Base-by-base conservation (phyloP, 139 green algal genomes). In the Chlorella sp. region DNA sequence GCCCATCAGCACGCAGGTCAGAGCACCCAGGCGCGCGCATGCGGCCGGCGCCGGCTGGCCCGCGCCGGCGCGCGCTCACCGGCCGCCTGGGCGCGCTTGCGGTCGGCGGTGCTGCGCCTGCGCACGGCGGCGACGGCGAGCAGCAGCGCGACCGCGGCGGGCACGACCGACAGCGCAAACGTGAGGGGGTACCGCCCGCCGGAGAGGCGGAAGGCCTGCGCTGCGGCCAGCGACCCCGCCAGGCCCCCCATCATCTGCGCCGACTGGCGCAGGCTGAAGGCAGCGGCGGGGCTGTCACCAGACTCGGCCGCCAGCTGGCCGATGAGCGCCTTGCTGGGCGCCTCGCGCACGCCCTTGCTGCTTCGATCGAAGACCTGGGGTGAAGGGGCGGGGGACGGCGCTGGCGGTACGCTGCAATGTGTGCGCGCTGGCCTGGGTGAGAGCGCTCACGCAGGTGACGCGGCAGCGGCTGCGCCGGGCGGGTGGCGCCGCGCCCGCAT, bases 241-340 rank as follows among this genome's bases (percentile, higher is more conserved):
- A 95, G 80, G 43, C 90, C 91, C 43, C 92, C 92, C 59, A 87
- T 76, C 0, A 90, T 97, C 48, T 80, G 84, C 61, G 93, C 83
- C 3, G 88, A 86, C 73, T 95, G 91, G 59, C 91, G 77, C 78
- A 97, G 77, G 19, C 86, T 84, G 68, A 95, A 97, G 36, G 91
- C 91, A 2, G 83, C 87, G 59, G 92, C 87, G 4, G 91, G 73
- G 8, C 79, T 74, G 77, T 97, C 91, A 15, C 92, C 92, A 25
- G 82, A 89, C 67, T 88, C 79, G 0, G 74, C 66, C 0, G 91
- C 89, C 53, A 95, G 82, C 58, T 97, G 89, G 29, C 91, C 93
- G 83, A 97, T 94, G 6, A 95, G 70, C 3, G 92, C 92, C 71
- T 97, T 95, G 40, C 83, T 90, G 58, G 92, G 92, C 11, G 92